phyloP scores from a whole-genome alignment of 1,284 basidiomycete species.

The Schizophyllum amplum region DNA sequence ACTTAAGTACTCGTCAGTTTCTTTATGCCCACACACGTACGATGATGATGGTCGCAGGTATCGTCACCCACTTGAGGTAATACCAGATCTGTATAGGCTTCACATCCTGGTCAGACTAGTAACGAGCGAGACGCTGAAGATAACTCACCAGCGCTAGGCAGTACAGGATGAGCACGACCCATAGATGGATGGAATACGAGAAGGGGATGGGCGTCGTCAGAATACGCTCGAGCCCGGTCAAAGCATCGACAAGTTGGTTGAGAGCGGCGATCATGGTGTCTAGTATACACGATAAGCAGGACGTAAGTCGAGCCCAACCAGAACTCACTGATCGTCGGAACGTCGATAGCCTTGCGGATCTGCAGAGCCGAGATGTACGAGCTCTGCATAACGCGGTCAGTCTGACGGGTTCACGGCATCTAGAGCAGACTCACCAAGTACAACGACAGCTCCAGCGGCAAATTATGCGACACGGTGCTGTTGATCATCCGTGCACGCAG shows the following conservation, averaged over 20 bases:
- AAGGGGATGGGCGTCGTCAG: conserved; percentile 77
- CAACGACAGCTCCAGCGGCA: conserved; percentile 67
- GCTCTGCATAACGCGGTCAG: too few species aligned
- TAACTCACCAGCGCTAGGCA: conserved; percentile 42
- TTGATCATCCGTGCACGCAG: conserved; percentile 40
- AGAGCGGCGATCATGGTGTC: conserved; percentile 46
- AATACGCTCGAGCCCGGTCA: conserved; percentile 69
- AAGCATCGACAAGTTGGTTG: conserved; percentile 54
- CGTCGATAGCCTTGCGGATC: conserved; percentile 50
- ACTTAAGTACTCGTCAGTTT: too few species aligned
- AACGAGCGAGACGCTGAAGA: conserved; percentile 6
- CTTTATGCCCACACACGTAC: too few species aligned
- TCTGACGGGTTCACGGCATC: too few species aligned
- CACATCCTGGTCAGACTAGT: background rate
- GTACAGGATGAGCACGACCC: conserved; percentile 54
- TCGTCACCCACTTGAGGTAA: conserved; percentile 54
- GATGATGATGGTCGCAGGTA: conserved; percentile 46
- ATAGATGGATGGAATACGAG: conserved; percentile 63
- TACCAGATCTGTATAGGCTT: conserved; percentile 66
- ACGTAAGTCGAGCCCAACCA: conserved; percentile 2
- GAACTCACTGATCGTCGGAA: conserved; percentile 56
- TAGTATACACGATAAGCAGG: conserved; percentile 16
- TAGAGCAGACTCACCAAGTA: conserved; percentile 62
- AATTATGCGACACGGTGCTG: conserved; percentile 48
- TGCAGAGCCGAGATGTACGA: conserved; percentile 61